These are phyloP conservation scores for Vitis hybrid DNA, from an alignment of 177 flowering plant genomes.

Conservation along the genomic window DNA sequence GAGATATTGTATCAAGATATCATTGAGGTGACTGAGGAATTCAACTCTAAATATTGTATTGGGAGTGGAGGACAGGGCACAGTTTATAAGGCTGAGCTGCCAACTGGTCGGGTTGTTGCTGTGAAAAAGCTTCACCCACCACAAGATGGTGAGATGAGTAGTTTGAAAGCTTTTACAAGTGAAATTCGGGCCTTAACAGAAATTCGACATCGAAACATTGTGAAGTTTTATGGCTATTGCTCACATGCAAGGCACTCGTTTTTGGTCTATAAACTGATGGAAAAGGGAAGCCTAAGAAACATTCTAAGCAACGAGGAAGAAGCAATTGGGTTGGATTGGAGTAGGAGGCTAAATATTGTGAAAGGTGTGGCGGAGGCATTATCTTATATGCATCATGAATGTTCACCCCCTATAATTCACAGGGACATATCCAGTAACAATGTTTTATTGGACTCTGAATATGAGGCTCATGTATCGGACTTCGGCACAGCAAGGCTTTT, in stretches of 20 bases:
- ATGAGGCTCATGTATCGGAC: constrained; percentile 21
- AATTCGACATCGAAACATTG: constrained; percentile 10
- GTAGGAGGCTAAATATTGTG: constrained; percentile 7
- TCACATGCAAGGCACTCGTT: background rate
- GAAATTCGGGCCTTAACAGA: constrained; percentile 12
- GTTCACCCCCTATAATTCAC: constrained; percentile 20
- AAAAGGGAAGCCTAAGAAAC: constrained; percentile 14
- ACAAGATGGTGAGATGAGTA: background rate
- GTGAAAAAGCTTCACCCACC: constrained; percentile 14
- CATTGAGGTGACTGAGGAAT: constrained; percentile 17
- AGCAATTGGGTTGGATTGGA: constrained; percentile 26
- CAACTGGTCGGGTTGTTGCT: constrained; percentile 19
- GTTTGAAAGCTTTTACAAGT: constrained; percentile 3
- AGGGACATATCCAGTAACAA: constrained; percentile 23
- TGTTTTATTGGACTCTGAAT: constrained; percentile 6
- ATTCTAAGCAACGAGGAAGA: background rate
- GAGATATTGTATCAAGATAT: constrained; percentile 15
- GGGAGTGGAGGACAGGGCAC: constrained; percentile 19
- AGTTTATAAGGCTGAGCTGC: constrained; percentile 16
- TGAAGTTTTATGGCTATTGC: constrained; percentile 10
- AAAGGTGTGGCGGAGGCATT: constrained; percentile 18
- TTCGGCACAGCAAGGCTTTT: constrained; percentile 16
- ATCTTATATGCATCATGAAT: constrained; percentile 21
- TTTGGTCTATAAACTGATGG: constrained; percentile 15
- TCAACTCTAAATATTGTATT: constrained; percentile 15